Conservation (phyloP, 176 grass and related monocot species). For the Elaeis guineensis region DNA sequence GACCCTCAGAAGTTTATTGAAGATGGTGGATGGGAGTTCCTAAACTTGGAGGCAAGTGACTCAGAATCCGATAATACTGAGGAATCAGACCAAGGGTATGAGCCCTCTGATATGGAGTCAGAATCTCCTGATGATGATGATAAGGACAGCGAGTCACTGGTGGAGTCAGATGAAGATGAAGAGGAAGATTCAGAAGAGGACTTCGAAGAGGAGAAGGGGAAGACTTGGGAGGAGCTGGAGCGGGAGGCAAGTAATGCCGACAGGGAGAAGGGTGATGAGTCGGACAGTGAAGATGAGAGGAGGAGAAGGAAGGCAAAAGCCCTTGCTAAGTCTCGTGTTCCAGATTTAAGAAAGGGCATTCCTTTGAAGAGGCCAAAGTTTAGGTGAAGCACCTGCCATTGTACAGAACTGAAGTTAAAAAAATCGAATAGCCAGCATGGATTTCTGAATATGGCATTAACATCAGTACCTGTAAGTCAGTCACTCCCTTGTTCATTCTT, state of each 20-base stretch:
- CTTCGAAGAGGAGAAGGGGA: constrained; percentile 90
- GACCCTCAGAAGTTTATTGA: constrained; percentile 85
- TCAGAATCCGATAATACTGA: constrained; percentile 64
- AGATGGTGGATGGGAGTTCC: constrained; percentile 79
- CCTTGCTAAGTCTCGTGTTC: constrained; percentile 29
- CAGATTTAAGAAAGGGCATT: constrained; percentile 33
- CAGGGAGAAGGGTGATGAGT: constrained; percentile 57
- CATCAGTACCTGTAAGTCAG: too few relatives aligned
- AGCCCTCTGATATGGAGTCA: constrained; percentile 63
- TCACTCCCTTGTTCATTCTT: too few relatives aligned
- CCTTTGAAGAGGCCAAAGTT: constrained; percentile 46
- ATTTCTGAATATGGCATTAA: too few relatives aligned
- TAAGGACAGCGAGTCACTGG: constrained; percentile 41
- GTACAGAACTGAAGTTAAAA: too few relatives aligned
- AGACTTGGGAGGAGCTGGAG: constrained; percentile 88
- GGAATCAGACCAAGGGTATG: constrained; percentile 79
- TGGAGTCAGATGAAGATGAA: constrained; percentile 48
- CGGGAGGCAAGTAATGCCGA: constrained; percentile 75
- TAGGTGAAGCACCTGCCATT: constrained; percentile 5
- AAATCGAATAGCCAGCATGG: too few relatives aligned
- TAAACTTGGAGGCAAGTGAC: constrained; percentile 90
- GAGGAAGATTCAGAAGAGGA: constrained; percentile 62
- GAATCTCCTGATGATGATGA: constrained; percentile 67
- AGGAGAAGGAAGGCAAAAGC: constrained; percentile 49
- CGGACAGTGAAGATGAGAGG: constrained; percentile 77